Evolutionary conservation across 768 basidiomycete genomes (phyloP).

Genomic region (Symmetrospora coprosmae): DNA sequence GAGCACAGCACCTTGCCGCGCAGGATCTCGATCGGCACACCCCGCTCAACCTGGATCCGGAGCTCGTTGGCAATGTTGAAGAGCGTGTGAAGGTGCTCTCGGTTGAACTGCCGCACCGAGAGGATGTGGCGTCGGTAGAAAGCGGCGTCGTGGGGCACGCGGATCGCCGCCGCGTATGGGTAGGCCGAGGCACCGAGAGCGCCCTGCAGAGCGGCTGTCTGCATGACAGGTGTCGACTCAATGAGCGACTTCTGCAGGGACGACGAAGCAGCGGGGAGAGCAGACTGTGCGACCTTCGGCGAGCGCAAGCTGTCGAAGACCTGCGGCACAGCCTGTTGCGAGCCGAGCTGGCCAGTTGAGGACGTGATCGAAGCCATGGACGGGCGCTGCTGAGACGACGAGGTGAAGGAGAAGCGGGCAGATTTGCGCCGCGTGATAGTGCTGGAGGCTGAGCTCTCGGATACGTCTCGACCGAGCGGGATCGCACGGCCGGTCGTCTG

Average conservation of each 20-base stretch:
- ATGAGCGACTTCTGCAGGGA: background rate
- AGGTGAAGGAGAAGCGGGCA: constrained; percentile 36
- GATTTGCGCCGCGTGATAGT: constrained; percentile 29
- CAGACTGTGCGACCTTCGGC: constrained; percentile 32
- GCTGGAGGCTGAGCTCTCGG: background rate
- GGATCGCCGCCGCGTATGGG: constrained; percentile 25
- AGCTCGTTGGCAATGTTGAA: constrained; percentile 93
- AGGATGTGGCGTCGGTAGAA: constrained; percentile 90
- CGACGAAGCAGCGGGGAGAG: constrained; percentile 34
- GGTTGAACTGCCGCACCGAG: constrained; percentile 80
- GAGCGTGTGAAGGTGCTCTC: constrained; percentile 77
- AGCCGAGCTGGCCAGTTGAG: background rate
- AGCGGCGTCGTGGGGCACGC: constrained; percentile 55
- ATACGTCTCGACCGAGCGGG: constrained; percentile 31
- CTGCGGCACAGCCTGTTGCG: background rate
- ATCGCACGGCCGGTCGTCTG: constrained; percentile 41
- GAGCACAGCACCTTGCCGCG: constrained; percentile 82
- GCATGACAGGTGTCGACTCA: background rate
- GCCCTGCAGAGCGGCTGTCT: background rate
- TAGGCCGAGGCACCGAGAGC: constrained; percentile 3
- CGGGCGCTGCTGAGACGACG: constrained; percentile 28
- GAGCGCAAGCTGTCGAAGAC: constrained; percentile 17
- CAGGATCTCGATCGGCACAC: constrained; percentile 71
- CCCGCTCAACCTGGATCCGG: constrained; percentile 86
- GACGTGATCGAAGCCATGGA: constrained; percentile 15